These are phyloP conservation scores for Mucor plumbeus DNA, from an alignment of 371 early-diverging fungal species.

Conservation along the genomic window DNA sequence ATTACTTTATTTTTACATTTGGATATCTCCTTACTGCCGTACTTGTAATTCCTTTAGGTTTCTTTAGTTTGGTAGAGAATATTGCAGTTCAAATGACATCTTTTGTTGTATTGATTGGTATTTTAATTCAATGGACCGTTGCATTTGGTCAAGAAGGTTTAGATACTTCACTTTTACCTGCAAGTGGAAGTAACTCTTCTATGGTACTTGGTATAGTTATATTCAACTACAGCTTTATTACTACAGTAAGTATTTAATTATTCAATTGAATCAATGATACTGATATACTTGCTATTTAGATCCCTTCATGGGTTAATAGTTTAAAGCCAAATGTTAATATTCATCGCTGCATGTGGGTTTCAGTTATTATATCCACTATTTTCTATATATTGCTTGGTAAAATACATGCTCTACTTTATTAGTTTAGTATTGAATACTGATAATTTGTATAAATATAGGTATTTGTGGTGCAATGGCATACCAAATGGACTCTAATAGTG, in stretches of 20 bases:
- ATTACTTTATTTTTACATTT: slow-evolving; percentile 61
- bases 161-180: slow-evolving; percentile 49
- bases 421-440: neutral
- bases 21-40: slow-evolving; percentile 54
- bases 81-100: slow-evolving; percentile 62
- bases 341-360: slow-evolving; percentile 55
- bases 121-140: slow-evolving; percentile 61
- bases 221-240: slow-evolving; percentile 68
- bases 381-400: slow-evolving; percentile 55
- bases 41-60: slow-evolving; percentile 60
- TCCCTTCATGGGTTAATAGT: slow-evolving; percentile 69
- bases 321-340: slow-evolving; percentile 57
- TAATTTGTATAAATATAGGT: slow-evolving; percentile 31
- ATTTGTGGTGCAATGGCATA: slow-evolving; percentile 64
- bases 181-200: slow-evolving; percentile 48
- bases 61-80: slow-evolving; percentile 64
- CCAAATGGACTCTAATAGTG: slow-evolving; percentile 52
- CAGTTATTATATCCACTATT: slow-evolving; percentile 53
- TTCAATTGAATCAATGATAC: neutral
- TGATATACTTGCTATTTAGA: slow-evolving; percentile 21
- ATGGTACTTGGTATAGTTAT: slow-evolving; percentile 64
- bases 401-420: neutral
- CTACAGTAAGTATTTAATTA: slow-evolving; percentile 38
- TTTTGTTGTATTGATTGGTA: slow-evolving; percentile 50
- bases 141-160: slow-evolving; percentile 60